Evolutionary conservation across 148 eudicot genomes (phyloP), one percentile per base, ranked within the genome.

Genomic region (Hydrangea macrophylla): DNA sequence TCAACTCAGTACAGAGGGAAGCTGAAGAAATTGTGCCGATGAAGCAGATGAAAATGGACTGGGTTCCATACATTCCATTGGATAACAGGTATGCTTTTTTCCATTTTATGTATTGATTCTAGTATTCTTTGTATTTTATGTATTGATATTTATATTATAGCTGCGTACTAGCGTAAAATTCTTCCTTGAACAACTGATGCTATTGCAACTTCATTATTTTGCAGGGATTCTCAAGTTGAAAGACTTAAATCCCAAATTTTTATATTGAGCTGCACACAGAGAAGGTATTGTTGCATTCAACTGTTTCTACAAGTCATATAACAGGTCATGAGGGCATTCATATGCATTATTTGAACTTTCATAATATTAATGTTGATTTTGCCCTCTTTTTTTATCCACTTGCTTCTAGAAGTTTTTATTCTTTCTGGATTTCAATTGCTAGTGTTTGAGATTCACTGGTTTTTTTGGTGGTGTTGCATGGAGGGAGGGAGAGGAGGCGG

Each of bases 41-140:
- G 98, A 90, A 90, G 83, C 80, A 79, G 53, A 94, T 94, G 98
- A 94, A 94, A 81, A 90, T 94, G 96, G 98, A 88, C 27, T 94
- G 98, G 98, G 83, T 94, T 45, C 98, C 98, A 15, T 94, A 93
- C 73, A 82, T 93, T 65, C 96, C 98, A 2, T 75, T 88, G 67
- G 88, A 83, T 57, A 78, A 85, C 28, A 82, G 98, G 98, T 93
- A 56, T 27, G n/a, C n/a, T 31, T 55, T 13, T 54, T 51, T 62
- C 60, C 63, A 35, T 54, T 68, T 59, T 37, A 12, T n/a, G 30
- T 55, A 8, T 25, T 22, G 1, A 32, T 36, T 24, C 24, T 37
- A 1, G 28, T 68, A 64, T 51, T 11, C 69, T 5, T 24, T 27
- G 24, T 30, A 11, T 61, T 54, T 36, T 55, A 18, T 42, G 13